Percentiles rank a stretch among this genome's conserved stretches.
Conservation (phyloP, 805 yeast genomes). For the Yamadazyma sp. region DNA sequence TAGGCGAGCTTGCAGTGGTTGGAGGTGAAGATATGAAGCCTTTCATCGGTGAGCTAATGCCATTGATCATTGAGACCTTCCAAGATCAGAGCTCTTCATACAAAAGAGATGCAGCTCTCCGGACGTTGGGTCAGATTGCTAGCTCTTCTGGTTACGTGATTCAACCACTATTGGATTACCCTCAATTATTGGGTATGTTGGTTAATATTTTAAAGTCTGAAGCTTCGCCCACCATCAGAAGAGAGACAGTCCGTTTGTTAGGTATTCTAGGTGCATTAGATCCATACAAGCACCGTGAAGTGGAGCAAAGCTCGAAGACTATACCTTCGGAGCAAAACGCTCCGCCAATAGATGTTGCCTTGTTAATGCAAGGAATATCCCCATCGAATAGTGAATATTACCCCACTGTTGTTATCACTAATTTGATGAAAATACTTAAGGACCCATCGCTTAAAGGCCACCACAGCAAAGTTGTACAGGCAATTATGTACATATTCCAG, state of each 20-base stretch:
- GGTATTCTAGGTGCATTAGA: constrained; percentile 97
- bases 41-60: constrained; percentile 78
- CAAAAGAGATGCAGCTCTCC: constrained; percentile 86
- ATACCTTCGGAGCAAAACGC: constrained; percentile 73
- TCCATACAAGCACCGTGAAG: constrained; percentile 92
- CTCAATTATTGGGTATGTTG: constrained; percentile 79
- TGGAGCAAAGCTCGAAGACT: constrained; percentile 66
- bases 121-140: constrained; percentile 84
- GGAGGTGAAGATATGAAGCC: constrained; percentile 83
- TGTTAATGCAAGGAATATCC: constrained; percentile 90
- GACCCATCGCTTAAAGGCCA: constrained; percentile 84
- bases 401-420: constrained; percentile 90
- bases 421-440: constrained; percentile 76
- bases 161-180: constrained; percentile 88
- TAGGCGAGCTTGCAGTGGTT: constrained; percentile 86
- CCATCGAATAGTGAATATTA: constrained; percentile 92
- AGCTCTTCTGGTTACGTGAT: constrained; percentile 93
- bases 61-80: constrained; percentile 78
- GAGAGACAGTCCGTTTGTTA: constrained; percentile 84
- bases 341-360: constrained; percentile 85
- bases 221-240: constrained; percentile 65
- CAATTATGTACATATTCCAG: constrained; percentile 87
- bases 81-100: constrained; percentile 89
- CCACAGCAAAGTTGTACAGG: constrained; percentile 91
- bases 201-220: constrained; percentile 83